These are phyloP conservation scores for Globisporangium lucens DNA, from an alignment of 352 stramenopile species.

Conservation along the genomic window DNA sequence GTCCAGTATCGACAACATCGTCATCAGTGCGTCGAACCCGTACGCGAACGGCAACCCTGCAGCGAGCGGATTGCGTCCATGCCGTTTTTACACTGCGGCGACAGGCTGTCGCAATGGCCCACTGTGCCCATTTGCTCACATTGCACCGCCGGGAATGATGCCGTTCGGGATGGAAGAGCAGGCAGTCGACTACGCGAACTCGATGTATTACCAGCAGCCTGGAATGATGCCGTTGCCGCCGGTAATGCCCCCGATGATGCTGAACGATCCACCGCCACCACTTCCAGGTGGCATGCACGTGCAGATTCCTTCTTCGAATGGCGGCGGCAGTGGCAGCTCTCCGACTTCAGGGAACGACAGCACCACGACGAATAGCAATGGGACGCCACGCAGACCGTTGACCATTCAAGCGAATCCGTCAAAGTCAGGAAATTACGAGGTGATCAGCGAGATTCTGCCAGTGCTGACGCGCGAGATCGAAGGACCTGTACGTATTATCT, in stretches of 20 bases:
- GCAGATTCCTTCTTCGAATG: constrained; percentile 13
- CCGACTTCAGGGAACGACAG: constrained; percentile 20
- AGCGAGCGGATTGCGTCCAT: constrained; percentile 25
- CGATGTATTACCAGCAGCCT: constrained; percentile 19
- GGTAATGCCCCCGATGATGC: constrained; percentile 28
- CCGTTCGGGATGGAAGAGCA: constrained; percentile 23
- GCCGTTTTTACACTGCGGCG: constrained; percentile 53
- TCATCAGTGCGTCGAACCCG: constrained; percentile 32
- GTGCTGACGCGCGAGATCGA: constrained; percentile 76
- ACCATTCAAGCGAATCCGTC: constrained; percentile 68
- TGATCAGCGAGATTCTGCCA: constrained; percentile 73
- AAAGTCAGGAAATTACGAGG: constrained; percentile 62
- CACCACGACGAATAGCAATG: constrained; percentile 1
- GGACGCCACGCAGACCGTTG: constrained; percentile 30
- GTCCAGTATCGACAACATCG: constrained; percentile 8
- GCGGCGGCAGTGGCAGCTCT: constrained; percentile 3
- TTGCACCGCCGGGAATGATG: constrained; percentile 13
- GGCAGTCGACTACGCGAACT: constrained; percentile 20
- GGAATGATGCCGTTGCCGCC: constrained; percentile 18
- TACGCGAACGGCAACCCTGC: constrained; percentile 26
- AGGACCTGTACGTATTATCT: constrained; percentile 44
- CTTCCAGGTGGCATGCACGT: constrained; percentile 1
- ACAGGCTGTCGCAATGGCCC: constrained; percentile 64
- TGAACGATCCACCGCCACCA: constrained; percentile 18
- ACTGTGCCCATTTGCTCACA: constrained; percentile 56